These are phyloP conservation scores for Torulaspora microellipsoides DNA, from an alignment of 805 yeast species.

Conservation along the genomic window DNA sequence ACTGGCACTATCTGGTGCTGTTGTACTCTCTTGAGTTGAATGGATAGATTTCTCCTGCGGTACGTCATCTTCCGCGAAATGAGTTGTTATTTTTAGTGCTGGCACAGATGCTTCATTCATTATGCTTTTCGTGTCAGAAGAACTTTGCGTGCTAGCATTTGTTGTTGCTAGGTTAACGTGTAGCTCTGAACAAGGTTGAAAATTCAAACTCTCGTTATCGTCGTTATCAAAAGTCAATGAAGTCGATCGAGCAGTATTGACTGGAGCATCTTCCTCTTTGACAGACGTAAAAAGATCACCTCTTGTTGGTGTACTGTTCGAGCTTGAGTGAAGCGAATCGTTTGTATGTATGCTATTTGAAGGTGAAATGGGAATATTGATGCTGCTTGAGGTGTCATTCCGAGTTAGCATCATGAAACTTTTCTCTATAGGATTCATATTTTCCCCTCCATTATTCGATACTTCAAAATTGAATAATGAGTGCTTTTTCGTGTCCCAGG, in stretches of 20 bases:
- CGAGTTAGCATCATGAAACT: slow-evolving; percentile 32
- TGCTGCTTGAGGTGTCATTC: slow-evolving; percentile 16
- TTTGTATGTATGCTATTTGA: no score
- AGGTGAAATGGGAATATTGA: not conserved
- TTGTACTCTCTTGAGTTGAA: not conserved
- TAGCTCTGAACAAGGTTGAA: slow-evolving; percentile 19
- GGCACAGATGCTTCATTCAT: not conserved
- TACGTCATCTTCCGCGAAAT: not conserved
- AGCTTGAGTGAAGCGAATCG: no score
- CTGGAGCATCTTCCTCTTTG: not conserved
- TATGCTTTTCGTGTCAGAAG: not conserved
- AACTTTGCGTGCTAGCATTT: not conserved
- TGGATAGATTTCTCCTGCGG: not conserved
- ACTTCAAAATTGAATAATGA: slow-evolving; percentile 7
- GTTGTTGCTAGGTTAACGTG: slow-evolving; percentile 8
- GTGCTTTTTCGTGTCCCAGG: not conserved
- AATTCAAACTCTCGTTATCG: slow-evolving; percentile 14
- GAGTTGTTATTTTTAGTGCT: slow-evolving; percentile 4
- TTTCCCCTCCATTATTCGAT: slow-evolving; percentile 1
- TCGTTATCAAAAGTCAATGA: not conserved
- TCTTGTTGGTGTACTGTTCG: no score
- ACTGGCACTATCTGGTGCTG: not conserved
- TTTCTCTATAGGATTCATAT: slow-evolving; percentile 29
- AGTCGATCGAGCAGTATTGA: no score
- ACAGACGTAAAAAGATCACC: not conserved